Base-by-base conservation (phyloP, 2,329 filamentous ascomycete genomes). In the Penicillium sp. region DNA sequence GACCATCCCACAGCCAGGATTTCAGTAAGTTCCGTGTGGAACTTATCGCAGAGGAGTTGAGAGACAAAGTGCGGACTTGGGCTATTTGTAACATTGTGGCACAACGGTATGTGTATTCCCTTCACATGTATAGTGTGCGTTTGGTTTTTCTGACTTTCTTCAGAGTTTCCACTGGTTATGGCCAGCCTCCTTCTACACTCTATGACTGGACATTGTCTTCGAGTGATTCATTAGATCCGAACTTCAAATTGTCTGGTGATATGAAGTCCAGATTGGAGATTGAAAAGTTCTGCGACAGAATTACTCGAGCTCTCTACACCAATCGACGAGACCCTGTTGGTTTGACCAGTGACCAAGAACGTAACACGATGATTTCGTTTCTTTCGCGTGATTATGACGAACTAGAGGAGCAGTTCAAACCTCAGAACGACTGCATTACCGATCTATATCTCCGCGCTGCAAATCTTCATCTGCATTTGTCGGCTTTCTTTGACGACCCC, bases 11-110 rank as follows among this genome's bases (percentile, higher is more conserved):
- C 68, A 82, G 84, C 3, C 84, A 87, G 59, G 79, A 81, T 63
- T 81, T 81, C 57, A 78, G 74, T 62, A 81, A 81, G 53, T 81
- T 80, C 58, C 73, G 77, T 9, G 73, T 80, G 22, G 76, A 86
- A 52, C 71, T 88, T 21, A 79, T 82, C 49, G 83, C 86, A 54
- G 85, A 86, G 61, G 86, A 88, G 60, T 78, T 88, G 57, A 80
- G 81, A 49, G 87, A 89, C 68, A 81, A 87, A 45, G 79, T 88
- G 35, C 80, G 84, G 61, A 89, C 87, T 2, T 89, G 87, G 87
- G 85, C 84, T 2, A 81, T 86, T 26, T 87, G 86, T 72, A 89
- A 89, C 66, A 83, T 87, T 60, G 85, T 88, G 49, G 85, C 86
- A 19, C 86, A 89, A 65, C 84, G 84, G 83, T 84, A 77, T 62